A percentile compares a stretch with the other conserved stretches of the same genome.
These are phyloP conservation scores for Strobilomyces dryophilus DNA, from an alignment of 768 basidiomycete genomes.

Conservation along the genomic window DNA sequence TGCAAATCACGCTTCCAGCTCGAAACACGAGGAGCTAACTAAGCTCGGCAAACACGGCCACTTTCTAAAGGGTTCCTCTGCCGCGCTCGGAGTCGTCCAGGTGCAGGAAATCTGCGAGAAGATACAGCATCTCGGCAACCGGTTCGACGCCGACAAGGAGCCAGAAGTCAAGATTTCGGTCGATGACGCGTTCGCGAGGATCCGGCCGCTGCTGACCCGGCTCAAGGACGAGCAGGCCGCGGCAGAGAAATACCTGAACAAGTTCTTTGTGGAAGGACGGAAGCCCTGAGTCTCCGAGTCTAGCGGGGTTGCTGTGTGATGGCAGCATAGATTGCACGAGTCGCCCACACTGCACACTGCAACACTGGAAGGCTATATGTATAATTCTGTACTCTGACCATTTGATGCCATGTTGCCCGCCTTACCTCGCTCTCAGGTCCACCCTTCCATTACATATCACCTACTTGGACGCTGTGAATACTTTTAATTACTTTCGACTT, in stretches of 20 bases:
- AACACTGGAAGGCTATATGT: conserved; percentile 20
- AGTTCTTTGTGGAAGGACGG: conserved; percentile 20
- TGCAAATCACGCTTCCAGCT: conserved; percentile 42
- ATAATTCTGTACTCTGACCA: conserved; percentile 23
- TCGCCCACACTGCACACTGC: conserved; percentile 7
- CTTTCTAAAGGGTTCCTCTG: conserved; percentile 96
- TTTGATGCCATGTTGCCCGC: conserved; percentile 15
- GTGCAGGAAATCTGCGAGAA: conserved; percentile 85
- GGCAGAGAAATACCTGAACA: conserved; percentile 65
- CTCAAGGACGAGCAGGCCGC: conserved; percentile 66
- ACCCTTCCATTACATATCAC: conserved; percentile 13
- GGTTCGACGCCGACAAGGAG: conserved; percentile 50
- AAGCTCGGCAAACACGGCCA: conserved; percentile 78
- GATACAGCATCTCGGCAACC: conserved; percentile 84
- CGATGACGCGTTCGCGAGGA: conserved; percentile 53
- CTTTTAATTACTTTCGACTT: conserved; percentile 23
- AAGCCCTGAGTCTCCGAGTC: conserved; percentile 5
- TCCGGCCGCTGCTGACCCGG: conserved; percentile 49
- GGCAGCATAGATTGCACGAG: conserved; percentile 4
- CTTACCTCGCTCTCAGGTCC: conserved; percentile 16
- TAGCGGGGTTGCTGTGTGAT: conserved; percentile 11
- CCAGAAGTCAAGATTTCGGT: conserved; percentile 37
- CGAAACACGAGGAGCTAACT: conserved; percentile 48
- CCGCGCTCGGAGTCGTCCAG: conserved; percentile 78
- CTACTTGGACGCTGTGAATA: conserved; percentile 20